Evolutionary conservation across 306 rosid genomes (phyloP).

Genomic region (Comarum palustre): DNA sequence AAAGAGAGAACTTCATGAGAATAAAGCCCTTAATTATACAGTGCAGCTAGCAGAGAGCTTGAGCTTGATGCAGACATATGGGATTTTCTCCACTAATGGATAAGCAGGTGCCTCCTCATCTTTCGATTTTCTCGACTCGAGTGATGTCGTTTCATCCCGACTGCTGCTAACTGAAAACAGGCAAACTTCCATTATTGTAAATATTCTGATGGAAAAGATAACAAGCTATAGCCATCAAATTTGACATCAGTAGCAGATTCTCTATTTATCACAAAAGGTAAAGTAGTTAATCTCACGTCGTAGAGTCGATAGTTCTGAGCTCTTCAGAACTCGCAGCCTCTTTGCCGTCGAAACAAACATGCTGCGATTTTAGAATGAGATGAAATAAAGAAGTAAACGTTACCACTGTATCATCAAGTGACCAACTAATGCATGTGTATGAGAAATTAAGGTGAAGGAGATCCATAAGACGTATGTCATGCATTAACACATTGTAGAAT

Average conservation of each 20-base stretch:
- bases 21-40: constrained; percentile 7
- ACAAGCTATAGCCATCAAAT: neutral
- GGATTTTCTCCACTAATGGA: neutral
- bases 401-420: neutral
- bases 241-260: neutral
- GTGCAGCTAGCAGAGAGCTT: constrained; percentile 3
- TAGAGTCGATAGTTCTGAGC: constrained; percentile 25
- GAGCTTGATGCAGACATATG: neutral
- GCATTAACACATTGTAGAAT: no score
- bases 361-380: constrained; percentile 14
- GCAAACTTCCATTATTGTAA: constrained; percentile 8
- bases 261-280: neutral
- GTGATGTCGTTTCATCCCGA: constrained; percentile 28
- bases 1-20: neutral
- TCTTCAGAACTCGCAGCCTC: constrained; percentile 33
- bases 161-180: constrained; percentile 26
- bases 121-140: constrained; percentile 19
- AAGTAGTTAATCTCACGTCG: constrained; percentile 12
- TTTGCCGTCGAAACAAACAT: constrained; percentile 38
- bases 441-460: neutral
- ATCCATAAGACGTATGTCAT: neutral
- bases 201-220: neutral
- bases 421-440: neutral
- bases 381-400: neutral
- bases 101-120: constrained; percentile 18